Conservation (phyloP, 2,329 filamentous ascomycete species). For the Cryphonectria radicalis region DNA sequence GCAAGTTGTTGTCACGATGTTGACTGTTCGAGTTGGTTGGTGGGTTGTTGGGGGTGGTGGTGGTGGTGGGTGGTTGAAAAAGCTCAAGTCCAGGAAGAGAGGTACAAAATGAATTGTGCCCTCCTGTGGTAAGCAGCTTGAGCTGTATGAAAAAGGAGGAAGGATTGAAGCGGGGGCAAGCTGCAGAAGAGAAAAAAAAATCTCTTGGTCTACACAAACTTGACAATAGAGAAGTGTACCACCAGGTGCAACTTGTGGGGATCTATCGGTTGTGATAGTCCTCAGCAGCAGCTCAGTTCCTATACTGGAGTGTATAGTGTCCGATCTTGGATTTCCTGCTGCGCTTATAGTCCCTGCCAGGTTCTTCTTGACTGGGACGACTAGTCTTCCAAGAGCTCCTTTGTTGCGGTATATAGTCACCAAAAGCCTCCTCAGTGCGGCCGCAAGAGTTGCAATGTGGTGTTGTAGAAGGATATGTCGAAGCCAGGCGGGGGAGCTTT, state of each 20-base stretch:
- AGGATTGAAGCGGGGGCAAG: constrained; percentile 5
- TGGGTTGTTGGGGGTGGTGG: constrained; percentile 1
- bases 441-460: constrained; percentile 1
- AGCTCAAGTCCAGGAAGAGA: constrained; percentile 9
- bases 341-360: constrained; percentile 1
- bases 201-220: constrained; percentile 13
- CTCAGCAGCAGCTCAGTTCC: background rate
- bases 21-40: background rate
- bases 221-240: constrained; percentile 17
- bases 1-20: constrained; percentile 10
- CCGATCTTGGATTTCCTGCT: background rate
- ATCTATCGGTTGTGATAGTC: constrained; percentile 4
- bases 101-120: background rate
- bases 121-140: background rate
- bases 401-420: background rate
- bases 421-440: background rate
- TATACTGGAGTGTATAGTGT: background rate
- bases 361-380: constrained; percentile 1
- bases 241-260: background rate
- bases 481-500: constrained; percentile 23
- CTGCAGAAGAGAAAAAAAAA: constrained; percentile 11
- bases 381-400: constrained; percentile 6
- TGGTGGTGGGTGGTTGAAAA: background rate
- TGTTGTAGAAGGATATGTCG: constrained; percentile 4
- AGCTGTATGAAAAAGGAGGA: constrained; percentile 4